phyloP scores from a whole-genome alignment of 495 filamentous ascomycete species.

The Peziza echinospora region DNA sequence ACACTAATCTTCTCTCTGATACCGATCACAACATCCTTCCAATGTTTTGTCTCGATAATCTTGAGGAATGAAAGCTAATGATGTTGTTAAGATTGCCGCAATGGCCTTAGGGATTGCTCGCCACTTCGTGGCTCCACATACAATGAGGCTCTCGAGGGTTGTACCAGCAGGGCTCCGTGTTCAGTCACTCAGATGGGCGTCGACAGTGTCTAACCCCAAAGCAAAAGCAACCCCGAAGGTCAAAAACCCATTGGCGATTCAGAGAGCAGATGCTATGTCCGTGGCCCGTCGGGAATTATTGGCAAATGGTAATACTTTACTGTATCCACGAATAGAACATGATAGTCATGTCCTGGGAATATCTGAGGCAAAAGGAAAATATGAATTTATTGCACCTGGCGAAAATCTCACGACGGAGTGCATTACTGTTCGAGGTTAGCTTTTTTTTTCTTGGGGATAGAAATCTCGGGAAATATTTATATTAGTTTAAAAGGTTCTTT shows the following conservation, averaged over 20 bases:
- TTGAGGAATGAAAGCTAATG: neutral
- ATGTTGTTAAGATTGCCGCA: neutral
- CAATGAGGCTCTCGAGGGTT: neutral
- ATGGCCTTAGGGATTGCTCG: neutral
- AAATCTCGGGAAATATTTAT: too few relatives aligned
- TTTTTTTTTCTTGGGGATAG: too few relatives aligned
- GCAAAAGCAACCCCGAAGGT: neutral
- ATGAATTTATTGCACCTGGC: neutral
- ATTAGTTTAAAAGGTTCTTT: too few relatives aligned
- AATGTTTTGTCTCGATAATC: neutral
- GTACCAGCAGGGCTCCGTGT: neutral
- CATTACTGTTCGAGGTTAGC: slow-evolving; percentile 19
- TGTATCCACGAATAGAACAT: slow-evolving; percentile 37
- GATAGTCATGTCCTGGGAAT: slow-evolving; percentile 22
- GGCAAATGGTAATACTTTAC: slow-evolving; percentile 23
- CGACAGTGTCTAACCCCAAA: neutral
- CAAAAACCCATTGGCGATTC: slow-evolving; percentile 7
- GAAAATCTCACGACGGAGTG: slow-evolving; percentile 1
- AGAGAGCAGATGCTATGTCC: slow-evolving; percentile 11
- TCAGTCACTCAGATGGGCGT: neutral
- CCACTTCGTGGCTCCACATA: neutral
- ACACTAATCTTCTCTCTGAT: slow-evolving; percentile 22
- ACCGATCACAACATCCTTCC: neutral
- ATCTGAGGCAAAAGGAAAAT: slow-evolving; percentile 5
- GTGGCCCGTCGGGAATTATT: slow-evolving; percentile 10